Evolutionary conservation across 1,284 basidiomycete species (phyloP), one percentile per base, ranked within the genome.

Genomic region (Trichosporon sp.): DNA sequence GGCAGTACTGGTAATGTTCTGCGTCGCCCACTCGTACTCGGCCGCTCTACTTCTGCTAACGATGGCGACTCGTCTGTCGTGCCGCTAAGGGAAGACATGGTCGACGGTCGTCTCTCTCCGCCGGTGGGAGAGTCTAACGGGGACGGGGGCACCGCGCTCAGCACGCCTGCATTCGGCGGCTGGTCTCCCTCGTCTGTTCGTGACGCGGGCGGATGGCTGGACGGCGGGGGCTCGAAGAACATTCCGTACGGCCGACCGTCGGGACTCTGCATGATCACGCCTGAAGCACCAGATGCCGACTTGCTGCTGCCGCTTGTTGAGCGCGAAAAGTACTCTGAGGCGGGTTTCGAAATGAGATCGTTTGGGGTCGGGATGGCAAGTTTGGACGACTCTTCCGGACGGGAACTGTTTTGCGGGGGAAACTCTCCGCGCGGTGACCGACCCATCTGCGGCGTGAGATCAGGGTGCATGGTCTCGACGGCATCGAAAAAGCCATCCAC

Each of bases 191-290:
- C 26, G 6, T 63, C 51, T 8, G 51, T 26, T 1, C 66, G 68
- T 8, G 67, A 66, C 7, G 48, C n/a, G 31, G 68, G 38, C 1
- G 54, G n/a, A 8, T 54, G 78, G 6, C 72, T 70, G 67, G 77
- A 78, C 11, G 75, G 74, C 2, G 81, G 84, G 0, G 96, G 96
- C 76, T 96, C 92, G 84, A 99, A 99, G 85, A 95, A 94, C 75
- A 99, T 96, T 5, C 94, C 96, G 21, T 93, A 90, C 0, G 94
- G 92, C 74, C 94, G 90, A 0, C 96, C 96, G 79, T 97, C 94
- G 0, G 93, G 93, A 78, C 91, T 93, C 75, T 96, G 93, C 67
- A 99, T 91, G 59, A 98, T 88, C 21, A 98, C 88, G 0, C 96
- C 96, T 2, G 92, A 91, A 1, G 92, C 91, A 0, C 92, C 91